phyloP scores from a whole-genome alignment of 768 basidiomycete genomes.

The Gloeopeniophorella convolvens region DNA sequence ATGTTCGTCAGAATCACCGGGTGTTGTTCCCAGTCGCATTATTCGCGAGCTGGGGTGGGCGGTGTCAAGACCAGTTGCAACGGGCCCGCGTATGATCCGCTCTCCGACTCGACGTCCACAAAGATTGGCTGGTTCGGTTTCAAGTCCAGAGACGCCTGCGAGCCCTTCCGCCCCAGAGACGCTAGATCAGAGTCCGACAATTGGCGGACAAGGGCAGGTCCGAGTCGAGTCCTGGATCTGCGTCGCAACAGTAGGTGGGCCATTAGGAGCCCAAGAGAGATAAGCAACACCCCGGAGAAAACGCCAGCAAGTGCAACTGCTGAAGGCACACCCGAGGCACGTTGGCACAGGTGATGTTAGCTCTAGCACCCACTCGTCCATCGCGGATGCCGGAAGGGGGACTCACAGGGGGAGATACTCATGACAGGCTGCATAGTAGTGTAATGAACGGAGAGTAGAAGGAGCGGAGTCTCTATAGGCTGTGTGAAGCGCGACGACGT shows the following conservation, averaged over 20 bases:
- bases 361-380: too few relatives aligned
- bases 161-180: not conserved
- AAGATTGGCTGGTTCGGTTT: slow-evolving; percentile 16
- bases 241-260: slow-evolving; percentile 8
- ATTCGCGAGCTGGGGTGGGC: slow-evolving; percentile 10
- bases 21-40: not conserved
- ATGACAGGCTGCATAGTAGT: not conserved
- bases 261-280: not conserved
- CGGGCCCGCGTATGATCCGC: slow-evolving; percentile 1
- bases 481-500: too few relatives aligned
- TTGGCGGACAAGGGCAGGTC: not conserved
- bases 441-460: slow-evolving; percentile 1
- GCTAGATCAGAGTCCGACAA: too few relatives aligned
- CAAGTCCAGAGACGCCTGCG: slow-evolving; percentile 10
- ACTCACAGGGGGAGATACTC: slow-evolving; percentile 13
- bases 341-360: too few relatives aligned
- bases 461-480: not conserved
- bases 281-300: slow-evolving; percentile 4
- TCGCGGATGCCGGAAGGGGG: too few relatives aligned
- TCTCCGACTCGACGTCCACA: slow-evolving; percentile 12
- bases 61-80: slow-evolving; percentile 18
- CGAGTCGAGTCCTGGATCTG: slow-evolving; percentile 5
- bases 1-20: not conserved
- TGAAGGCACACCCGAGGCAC: too few relatives aligned
- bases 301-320: slow-evolving; percentile 4